phyloP scores from a whole-genome alignment of 768 basidiomycete genomes.

The Austroboletus eburneus region DNA sequence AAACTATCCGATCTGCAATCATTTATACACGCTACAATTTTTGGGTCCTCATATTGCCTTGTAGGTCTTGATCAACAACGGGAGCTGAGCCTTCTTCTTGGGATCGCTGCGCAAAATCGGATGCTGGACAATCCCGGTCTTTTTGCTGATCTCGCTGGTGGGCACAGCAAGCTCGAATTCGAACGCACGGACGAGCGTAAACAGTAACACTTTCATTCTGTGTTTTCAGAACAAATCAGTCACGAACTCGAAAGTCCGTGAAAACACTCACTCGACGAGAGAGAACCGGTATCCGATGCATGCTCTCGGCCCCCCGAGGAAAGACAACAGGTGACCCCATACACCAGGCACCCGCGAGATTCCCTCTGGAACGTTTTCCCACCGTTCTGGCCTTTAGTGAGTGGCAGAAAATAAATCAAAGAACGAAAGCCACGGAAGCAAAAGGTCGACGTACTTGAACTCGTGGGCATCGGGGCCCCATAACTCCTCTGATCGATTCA shows the following conservation, averaged over 20 bases:
- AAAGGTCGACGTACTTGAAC: conserved; percentile 44
- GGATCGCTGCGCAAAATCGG: not conserved
- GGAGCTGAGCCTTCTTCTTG: too few relatives aligned
- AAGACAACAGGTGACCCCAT: conserved; percentile 56
- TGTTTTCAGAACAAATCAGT: not conserved
- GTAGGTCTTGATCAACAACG: too few relatives aligned
- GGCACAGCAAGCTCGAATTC: conserved; percentile 52
- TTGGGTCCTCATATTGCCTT: too few relatives aligned
- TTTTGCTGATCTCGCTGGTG: conserved; percentile 32
- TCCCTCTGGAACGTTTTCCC: conserved; percentile 45
- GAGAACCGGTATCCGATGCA: conserved; percentile 70
- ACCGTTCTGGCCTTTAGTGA: conserved; percentile 65
- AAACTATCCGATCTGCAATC: too few relatives aligned
- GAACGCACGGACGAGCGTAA: conserved; percentile 47
- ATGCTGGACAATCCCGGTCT: not conserved
- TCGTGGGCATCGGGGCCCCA: conserved; percentile 63
- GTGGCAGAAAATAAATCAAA: too few relatives aligned
- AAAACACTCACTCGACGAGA: conserved; percentile 46
- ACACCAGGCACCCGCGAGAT: conserved; percentile 50
- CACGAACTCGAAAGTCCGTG: too few relatives aligned
- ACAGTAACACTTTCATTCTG: conserved; percentile 44
- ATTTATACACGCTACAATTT: too few relatives aligned
- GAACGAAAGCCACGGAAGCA: not conserved
- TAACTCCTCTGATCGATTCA: conserved; percentile 49
- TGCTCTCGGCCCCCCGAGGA: conserved; percentile 59